Base-by-base conservation (phyloP, 2,329 filamentous ascomycete species). In the Fusarium globosum region DNA sequence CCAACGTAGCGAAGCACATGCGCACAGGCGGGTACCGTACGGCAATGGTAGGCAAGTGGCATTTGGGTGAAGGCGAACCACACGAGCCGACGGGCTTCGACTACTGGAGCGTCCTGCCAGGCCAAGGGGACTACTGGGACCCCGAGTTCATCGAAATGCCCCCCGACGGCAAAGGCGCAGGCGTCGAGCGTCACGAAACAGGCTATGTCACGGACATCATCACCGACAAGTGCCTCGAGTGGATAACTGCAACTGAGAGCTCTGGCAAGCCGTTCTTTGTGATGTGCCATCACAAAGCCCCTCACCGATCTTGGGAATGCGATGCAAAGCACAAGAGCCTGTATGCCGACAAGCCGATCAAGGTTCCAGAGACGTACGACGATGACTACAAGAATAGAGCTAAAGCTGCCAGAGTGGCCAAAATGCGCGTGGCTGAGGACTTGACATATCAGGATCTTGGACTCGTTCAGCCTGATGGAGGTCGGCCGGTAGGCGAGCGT, bases 231-330 rank as follows among this genome's bases (percentile, higher is more conserved):
- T 83, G 80, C 30, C 69, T 88, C 10, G 74, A 83, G 35, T 87
- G 81, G 74, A 82, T 87, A 23, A 33, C 11, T 18, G 21, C 21
- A 21, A 49, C 46, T 7, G 74, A 79, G 39, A 52, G 77, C 39
- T 72, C 78, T 16, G 78, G 82, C 26, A 78, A 80, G 13, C 86
- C 86, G 0, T 88, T 88, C 77, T 88, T 88, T 73, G 72, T 87
- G 48, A 88, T 89, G 87, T 88, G 86, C 73, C 87, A 88, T 69
- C 87, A 89, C 76, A 89, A 89, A 71, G 87, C 87, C 2, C 87
- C 87, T 0, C 87, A 89, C 69, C 81, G 86, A 7, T 83, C 81
- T 20, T 88, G 87, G 87, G 86, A 88, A 71, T 87, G 80, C 60
- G 80, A 88, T 65, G 72, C 81, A 11, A 86, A 86, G 68, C 85